These are phyloP conservation scores for Brachypodium distachyon DNA, from an alignment of 202 grass and related monocot genomes.

Conservation along the genomic window DNA sequence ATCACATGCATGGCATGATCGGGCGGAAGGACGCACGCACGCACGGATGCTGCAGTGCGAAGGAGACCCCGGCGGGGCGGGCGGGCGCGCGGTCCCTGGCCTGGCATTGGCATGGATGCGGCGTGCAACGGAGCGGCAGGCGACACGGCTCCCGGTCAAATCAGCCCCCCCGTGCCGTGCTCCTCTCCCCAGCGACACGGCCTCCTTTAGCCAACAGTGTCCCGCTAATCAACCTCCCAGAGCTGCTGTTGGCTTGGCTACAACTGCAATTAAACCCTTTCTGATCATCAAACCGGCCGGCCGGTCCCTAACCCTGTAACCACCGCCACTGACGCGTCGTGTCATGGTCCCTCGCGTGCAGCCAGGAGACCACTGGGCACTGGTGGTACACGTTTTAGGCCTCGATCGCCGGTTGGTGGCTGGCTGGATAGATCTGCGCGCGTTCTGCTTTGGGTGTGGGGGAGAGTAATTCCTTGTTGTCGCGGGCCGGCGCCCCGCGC, in stretches of 20 bases:
- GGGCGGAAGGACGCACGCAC: too few relatives aligned
- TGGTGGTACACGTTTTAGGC: too few relatives aligned
- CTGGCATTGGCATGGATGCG: not conserved
- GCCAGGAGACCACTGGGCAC: not conserved
- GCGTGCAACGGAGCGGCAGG: conserved; percentile 14
- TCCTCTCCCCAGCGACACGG: conserved; percentile 6
- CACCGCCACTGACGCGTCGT: not conserved
- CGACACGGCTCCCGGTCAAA: conserved; percentile 29
- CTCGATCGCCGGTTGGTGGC: conserved; percentile 11
- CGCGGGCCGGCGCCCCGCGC: too few relatives aligned
- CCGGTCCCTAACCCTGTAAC: not conserved
- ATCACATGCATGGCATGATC: too few relatives aligned
- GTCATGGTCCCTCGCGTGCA: conserved; percentile 10
- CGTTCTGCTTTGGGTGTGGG: not conserved
- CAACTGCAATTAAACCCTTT: conserved; percentile 6
- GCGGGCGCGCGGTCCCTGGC: too few relatives aligned
- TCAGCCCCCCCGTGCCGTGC: conserved; percentile 1
- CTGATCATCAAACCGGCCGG: not conserved
- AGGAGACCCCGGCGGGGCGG: too few relatives aligned
- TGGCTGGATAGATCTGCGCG: not conserved
- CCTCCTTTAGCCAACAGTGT: conserved; percentile 1
- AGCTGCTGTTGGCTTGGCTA: not conserved
- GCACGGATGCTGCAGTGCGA: too few relatives aligned
- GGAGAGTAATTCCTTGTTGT: not conserved
- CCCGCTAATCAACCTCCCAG: not conserved